These are phyloP conservation scores for Strigomonas culicis DNA, from an alignment of 208 protist species.

Conservation along the genomic window DNA sequence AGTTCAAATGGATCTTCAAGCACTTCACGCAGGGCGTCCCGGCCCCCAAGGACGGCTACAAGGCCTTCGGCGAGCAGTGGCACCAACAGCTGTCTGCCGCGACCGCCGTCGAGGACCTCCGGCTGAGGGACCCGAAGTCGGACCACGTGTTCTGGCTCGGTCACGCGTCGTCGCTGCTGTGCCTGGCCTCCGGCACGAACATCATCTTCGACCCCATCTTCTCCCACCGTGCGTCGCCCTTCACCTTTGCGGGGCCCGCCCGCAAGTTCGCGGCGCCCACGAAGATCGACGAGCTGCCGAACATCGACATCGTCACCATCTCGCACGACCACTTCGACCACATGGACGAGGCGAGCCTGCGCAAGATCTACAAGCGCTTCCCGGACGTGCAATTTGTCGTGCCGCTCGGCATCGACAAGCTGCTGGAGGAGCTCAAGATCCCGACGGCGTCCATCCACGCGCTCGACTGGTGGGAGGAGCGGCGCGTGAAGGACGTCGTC, in stretches of 20 bases:
- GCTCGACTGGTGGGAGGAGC: constrained; percentile 53
- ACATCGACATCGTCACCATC: constrained; percentile 66
- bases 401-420: constrained; percentile 47
- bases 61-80: constrained; percentile 37
- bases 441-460: constrained; percentile 24
- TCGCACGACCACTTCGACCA: constrained; percentile 92
- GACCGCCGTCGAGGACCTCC: constrained; percentile 23
- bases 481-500: constrained; percentile 30
- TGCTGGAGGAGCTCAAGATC: constrained; percentile 38
- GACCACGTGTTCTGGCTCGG: constrained; percentile 68
- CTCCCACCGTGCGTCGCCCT: constrained; percentile 44
- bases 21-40: constrained; percentile 9
- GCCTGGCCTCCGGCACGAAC: constrained; percentile 46
- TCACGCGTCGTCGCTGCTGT: constrained; percentile 75
- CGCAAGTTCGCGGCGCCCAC: constrained; percentile 30
- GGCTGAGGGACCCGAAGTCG: constrained; percentile 1
- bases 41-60: constrained; percentile 33
- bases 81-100: constrained; percentile 32
- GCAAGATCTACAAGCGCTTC: constrained; percentile 28
- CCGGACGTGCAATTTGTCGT: constrained; percentile 45
- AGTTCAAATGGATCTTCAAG: constrained; percentile 19
- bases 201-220: constrained; percentile 89
- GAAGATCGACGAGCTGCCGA: constrained; percentile 49
- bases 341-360: constrained; percentile 46
- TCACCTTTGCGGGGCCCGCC: constrained; percentile 51